Evolutionary conservation across 495 filamentous ascomycete species (phyloP).

Genomic region (Articulospora tetracladia): DNA sequence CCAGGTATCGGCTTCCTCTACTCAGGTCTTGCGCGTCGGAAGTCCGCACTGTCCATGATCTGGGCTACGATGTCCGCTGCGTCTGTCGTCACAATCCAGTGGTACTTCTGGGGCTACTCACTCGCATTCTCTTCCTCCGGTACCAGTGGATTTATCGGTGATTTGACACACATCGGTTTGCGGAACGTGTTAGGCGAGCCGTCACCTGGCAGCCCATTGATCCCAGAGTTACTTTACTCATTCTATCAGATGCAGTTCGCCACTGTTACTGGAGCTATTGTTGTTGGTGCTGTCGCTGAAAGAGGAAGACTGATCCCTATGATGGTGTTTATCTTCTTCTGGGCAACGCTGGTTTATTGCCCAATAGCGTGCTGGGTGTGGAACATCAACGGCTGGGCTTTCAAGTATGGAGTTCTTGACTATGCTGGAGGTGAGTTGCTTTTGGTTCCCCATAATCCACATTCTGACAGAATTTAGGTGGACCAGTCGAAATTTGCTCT

Average conservation of each 20-base stretch:
- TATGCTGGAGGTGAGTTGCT: slow-evolving; percentile 64
- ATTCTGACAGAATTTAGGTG: slow-evolving; percentile 43
- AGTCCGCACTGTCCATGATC: slow-evolving; percentile 89
- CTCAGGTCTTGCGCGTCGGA: slow-evolving; percentile 89
- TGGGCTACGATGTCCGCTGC: slow-evolving; percentile 89
- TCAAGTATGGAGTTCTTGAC: slow-evolving; percentile 87
- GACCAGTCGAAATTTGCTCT: slow-evolving; percentile 95
- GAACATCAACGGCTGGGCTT: slow-evolving; percentile 92
- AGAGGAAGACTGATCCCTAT: slow-evolving; percentile 87
- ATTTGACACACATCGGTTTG: slow-evolving; percentile 81
- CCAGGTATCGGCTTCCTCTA: slow-evolving; percentile 75
- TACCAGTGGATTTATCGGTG: slow-evolving; percentile 78
- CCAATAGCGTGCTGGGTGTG: slow-evolving; percentile 93
- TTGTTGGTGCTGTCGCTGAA: slow-evolving; percentile 88
- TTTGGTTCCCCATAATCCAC: not conserved
- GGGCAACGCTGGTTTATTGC: slow-evolving; percentile 96
- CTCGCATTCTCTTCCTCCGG: slow-evolving; percentile 82
- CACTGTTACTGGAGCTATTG: slow-evolving; percentile 84
- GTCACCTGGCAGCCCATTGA: slow-evolving; percentile 70
- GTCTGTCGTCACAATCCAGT: slow-evolving; percentile 88
- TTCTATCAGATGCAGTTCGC: slow-evolving; percentile 97
- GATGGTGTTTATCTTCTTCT: slow-evolving; percentile 93
- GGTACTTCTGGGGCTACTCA: slow-evolving; percentile 99
- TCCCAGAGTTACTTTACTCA: slow-evolving; percentile 87
- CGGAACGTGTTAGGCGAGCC: slow-evolving; percentile 71